These are phyloP conservation scores for Wickerhamiella pararugosa DNA, from an alignment of 1,139 yeast species.

Conservation along the genomic window DNA sequence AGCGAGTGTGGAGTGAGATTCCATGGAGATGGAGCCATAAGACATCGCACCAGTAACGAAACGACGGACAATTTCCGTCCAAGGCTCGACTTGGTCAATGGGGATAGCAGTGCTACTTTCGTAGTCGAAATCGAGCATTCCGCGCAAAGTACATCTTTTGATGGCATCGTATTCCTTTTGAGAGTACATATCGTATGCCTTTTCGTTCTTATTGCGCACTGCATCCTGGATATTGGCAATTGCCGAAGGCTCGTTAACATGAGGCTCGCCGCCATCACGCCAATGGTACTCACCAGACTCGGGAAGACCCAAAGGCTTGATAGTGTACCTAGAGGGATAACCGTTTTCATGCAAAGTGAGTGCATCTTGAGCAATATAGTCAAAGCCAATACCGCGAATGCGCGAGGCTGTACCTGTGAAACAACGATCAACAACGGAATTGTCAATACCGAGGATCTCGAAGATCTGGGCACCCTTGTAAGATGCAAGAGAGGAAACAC, in stretches of 20 bases:
- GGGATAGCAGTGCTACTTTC: constrained; percentile 64
- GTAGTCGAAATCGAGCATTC: constrained; percentile 78
- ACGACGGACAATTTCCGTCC: constrained; percentile 97
- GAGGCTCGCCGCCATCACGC: constrained; percentile 98
- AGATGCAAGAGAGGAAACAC: constrained; percentile 92
- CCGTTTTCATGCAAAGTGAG: constrained; percentile 88
- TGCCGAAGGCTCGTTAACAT: constrained; percentile 87
- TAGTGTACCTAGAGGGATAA: constrained; percentile 60
- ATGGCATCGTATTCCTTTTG: constrained; percentile 86
- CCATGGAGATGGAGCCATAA: constrained; percentile 96
- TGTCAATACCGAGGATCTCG: constrained; percentile 92
- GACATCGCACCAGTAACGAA: constrained; percentile 99
- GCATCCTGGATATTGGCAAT: constrained; percentile 95
- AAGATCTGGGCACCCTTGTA: constrained; percentile 98
- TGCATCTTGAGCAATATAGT: constrained; percentile 92
- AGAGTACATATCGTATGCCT: constrained; percentile 80
- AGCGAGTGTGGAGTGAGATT: constrained; percentile 92
- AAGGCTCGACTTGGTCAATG: constrained; percentile 94
- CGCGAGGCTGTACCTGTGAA: constrained; percentile 96
- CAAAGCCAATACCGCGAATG: constrained; percentile 90
- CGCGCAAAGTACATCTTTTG: constrained; percentile 85
- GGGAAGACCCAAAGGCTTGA: constrained; percentile 62
- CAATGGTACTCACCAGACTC: constrained; percentile 97
- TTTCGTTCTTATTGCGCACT: constrained; percentile 86
- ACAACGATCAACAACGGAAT: constrained; percentile 87